Evolutionary conservation across 148 eudicot species (phyloP).

Genomic region (Rhododendron molle): DNA sequence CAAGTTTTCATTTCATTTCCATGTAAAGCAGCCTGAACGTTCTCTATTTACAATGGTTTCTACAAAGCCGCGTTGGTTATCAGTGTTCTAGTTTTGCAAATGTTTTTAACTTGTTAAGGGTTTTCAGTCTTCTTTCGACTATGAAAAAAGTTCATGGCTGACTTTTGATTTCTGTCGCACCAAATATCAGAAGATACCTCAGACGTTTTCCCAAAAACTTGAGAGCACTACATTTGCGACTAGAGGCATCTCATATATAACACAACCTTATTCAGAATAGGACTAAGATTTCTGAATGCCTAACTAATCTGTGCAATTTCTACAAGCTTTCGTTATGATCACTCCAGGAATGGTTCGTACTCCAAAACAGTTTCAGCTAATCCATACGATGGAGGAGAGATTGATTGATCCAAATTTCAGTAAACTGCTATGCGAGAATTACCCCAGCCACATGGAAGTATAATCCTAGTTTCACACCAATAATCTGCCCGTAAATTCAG

Average conservation of each 20-base stretch:
- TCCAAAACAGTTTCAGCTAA: neutral
- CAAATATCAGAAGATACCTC: neutral
- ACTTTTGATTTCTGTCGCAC: neutral
- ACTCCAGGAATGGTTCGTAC: neutral
- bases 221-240: neutral
- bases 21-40: neutral
- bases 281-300: neutral
- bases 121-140: neutral
- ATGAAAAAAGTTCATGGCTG: neutral
- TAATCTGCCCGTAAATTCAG: neutral
- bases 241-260: no score
- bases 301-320: neutral
- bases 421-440: neutral
- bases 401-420: neutral
- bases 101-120: no score
- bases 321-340: neutral
- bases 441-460: neutral
- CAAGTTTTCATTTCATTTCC: neutral
- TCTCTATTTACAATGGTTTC: neutral
- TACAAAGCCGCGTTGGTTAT: no score
- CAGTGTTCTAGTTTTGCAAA: no score
- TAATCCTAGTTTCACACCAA: neutral
- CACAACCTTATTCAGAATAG: neutral
- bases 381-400: neutral
- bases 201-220: neutral